Base-by-base conservation (phyloP, 2,329 filamentous ascomycete genomes). In the Cytospora chrysosperma region DNA sequence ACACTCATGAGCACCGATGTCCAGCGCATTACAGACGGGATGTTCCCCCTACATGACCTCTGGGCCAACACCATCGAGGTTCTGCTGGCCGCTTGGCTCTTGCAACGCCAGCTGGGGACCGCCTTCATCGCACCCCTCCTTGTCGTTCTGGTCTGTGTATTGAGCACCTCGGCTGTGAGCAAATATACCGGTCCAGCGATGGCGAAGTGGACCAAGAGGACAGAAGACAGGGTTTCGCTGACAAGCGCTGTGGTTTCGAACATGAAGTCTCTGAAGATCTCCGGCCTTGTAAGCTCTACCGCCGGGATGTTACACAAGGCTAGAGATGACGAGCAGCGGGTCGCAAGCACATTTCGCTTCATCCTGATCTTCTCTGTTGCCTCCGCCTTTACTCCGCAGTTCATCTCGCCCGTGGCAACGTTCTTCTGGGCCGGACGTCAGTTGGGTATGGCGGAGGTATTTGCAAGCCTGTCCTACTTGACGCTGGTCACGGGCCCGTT, bases 161-260 rank as follows among this genome's bases (percentile, higher is more conserved):
- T 66, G 1, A 24, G 30, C 21, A 59, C 73, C 6, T 59, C 75
- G 19, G 68, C 63, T 10, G 70, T 72, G 19, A 72, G 72, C 1
- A 71, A 70, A 40, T 67, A 72, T 30, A 70, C 75, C 1, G 74
- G 73, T 62, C 63, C 69, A 17, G 69, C 72, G 24, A 75, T 77
- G 65, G 70, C 70, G 3, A 54, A 32, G 28, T 71, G 69, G 70
- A 67, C 69, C 37, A 53, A 32, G 8, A 52, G 58, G 21, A 66
- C 68, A 1, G 58, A 69, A 50, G 59, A 56, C 12, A 67, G 67
- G 4, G 61, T 70, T 40, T 58, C 52, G 19, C 24, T 69, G 4
- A 71, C 70, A 10, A 67, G 61, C 26, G 62, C 68, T 2, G 62
- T 69, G 0, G 56, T 67, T 1, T 28, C 56, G 10, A 57, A 37